Evolutionary conservation across 108 stramenopile genomes (phyloP).

Genomic region (Fragilaria crotonensis): DNA sequence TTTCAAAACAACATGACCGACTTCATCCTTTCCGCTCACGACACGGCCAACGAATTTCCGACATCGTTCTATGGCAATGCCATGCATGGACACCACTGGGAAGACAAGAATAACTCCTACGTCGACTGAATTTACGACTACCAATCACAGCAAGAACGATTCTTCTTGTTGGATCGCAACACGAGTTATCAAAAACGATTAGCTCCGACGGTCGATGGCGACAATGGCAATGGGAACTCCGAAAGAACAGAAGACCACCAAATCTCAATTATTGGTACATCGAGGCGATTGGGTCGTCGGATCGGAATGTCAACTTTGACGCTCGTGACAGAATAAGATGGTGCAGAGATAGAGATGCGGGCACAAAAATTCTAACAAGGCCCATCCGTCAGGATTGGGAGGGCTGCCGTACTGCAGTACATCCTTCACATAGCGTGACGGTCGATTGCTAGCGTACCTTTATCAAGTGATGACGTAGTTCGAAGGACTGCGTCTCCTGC

Average conservation of each 20-base stretch:
- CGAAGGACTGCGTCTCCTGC: no score
- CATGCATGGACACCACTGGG: slow-evolving; percentile 38
- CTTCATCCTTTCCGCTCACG: slow-evolving; percentile 38
- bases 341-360: no score
- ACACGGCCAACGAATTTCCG: slow-evolving; percentile 33
- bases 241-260: slow-evolving; percentile 31
- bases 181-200: slow-evolving; percentile 39
- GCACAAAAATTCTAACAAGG: no score
- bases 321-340: no score
- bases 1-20: slow-evolving; percentile 37
- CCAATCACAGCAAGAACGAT: no score
- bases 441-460: no score
- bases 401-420: no score
- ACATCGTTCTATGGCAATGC: slow-evolving; percentile 47
- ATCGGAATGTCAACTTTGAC: slow-evolving; percentile 42
- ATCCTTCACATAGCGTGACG: no score
- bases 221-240: slow-evolving; percentile 40
- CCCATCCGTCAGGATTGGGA: no score
- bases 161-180: slow-evolving; percentile 49
- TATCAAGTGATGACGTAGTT: no score
- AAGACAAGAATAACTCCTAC: no score
- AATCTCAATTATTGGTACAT: slow-evolving; percentile 32
- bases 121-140: no score
- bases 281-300: slow-evolving; percentile 31
- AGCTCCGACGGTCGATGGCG: slow-evolving; percentile 31